Base-by-base conservation (phyloP, 1,139 yeast genomes). In the Groenewaldozyma auringiensis region DNA sequence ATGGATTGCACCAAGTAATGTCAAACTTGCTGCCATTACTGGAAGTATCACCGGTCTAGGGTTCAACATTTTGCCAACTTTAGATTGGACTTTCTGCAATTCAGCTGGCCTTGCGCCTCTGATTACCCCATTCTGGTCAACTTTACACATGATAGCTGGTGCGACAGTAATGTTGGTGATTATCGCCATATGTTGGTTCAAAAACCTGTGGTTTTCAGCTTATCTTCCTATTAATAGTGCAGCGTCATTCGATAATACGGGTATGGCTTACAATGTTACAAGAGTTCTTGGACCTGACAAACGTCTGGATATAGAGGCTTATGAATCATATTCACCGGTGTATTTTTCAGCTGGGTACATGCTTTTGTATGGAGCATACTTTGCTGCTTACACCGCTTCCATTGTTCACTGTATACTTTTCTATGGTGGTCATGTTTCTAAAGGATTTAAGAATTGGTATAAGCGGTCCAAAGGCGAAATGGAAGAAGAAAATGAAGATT, bases 141-240 rank as follows among this genome's bases (percentile, higher is more conserved):
- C 55, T 20, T 47, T 70, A 47, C 72, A 68, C 56, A 55, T 55
- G 47, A 66, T 60, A 42, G 66, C 66, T 11, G 59, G 59, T 3
- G 37, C 64, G 44, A 65, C 66, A 42, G 42, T 66, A 25, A 34
- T 69, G 22, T 9, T 36, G 14, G 36, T 42, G 20, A 44, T 44
- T 22, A n/a, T 40, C 9, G 21, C 37, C 18, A 38, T 31, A 3
- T 29, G 29, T 11, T 38, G 34, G 21, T 46, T 27, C 25, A 27
- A 25, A 33, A 46, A 42, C 45, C 45, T 37, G 50, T 53, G 34
- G 48, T 50, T 78, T 73, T 62, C 78, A 2, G 72, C 66, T 1
- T 76, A 70, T 53, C 53, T 77, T 34, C 81, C 82, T 31, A 72
- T 77, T 52, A 76, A 75, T 58, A 60, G 72, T 16, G 71, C 72